Evolutionary conservation across 202 grass and related monocot genomes (phyloP).

Genomic region (Eragrostis tef): DNA sequence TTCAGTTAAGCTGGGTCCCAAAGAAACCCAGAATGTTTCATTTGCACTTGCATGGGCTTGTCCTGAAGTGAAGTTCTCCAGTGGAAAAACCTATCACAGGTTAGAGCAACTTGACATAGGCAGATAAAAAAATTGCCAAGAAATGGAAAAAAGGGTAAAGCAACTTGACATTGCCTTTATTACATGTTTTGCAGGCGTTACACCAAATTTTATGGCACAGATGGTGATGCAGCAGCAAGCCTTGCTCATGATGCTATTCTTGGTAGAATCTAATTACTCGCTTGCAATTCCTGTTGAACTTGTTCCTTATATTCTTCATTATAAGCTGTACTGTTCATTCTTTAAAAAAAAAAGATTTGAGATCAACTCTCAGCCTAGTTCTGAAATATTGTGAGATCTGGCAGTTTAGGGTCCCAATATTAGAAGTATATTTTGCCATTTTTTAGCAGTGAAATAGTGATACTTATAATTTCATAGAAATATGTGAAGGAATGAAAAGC

Average conservation of each 20-base stretch:
- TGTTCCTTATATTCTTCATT: slow-evolving; percentile 17
- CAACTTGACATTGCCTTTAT: slow-evolving; percentile 32
- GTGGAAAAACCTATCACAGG: slow-evolving; percentile 96
- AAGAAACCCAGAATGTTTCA: slow-evolving; percentile 66
- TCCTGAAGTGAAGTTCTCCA: slow-evolving; percentile 94
- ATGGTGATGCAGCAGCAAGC: slow-evolving; percentile 70
- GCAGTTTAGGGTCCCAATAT: background rate
- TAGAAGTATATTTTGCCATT: background rate
- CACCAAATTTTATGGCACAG: slow-evolving; percentile 95
- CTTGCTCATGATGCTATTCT: slow-evolving; percentile 89
- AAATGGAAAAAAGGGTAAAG: slow-evolving; percentile 20
- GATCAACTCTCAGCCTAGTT: slow-evolving; percentile 3
- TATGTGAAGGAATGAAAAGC: slow-evolving; percentile 10
- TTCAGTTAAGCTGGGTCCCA: slow-evolving; percentile 64
- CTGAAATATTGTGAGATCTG: background rate
- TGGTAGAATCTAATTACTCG: slow-evolving; percentile 48
- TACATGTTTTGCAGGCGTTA: slow-evolving; percentile 64
- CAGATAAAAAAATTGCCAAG: background rate
- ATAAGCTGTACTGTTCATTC: background rate
- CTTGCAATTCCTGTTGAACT: background rate
- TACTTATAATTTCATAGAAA: slow-evolving; percentile 17
- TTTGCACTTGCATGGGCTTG: slow-evolving; percentile 98
- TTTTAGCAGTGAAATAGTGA: background rate
- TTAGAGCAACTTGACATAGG: no score
- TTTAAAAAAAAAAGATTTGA: background rate